phyloP scores from a whole-genome alignment of 75 land plant genomes.

The Sequoiadendron giganteum region DNA sequence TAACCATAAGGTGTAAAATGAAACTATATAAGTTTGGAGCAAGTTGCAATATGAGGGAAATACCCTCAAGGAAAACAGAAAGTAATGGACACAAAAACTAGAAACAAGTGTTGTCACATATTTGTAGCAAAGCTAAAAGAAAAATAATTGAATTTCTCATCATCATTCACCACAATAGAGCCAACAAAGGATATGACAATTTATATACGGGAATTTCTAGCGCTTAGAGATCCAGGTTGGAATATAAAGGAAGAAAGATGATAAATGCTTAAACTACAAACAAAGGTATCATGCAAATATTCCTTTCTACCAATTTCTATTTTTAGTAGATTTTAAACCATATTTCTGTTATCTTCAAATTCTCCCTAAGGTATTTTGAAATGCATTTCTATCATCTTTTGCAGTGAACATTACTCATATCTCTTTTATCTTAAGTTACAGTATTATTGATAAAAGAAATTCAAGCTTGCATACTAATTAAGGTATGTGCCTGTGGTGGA shows the following conservation, averaged over 20 bases:
- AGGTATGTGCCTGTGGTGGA: background rate
- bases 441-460: background rate
- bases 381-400: background rate
- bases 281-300: background rate
- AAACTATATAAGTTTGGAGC: background rate
- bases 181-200: background rate
- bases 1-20: background rate
- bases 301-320: too few relatives aligned
- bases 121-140: background rate
- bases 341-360: background rate
- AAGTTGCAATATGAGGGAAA: background rate
- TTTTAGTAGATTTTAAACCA: too few relatives aligned
- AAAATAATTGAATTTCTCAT: background rate
- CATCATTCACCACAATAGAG: background rate
- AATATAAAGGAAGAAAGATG: background rate
- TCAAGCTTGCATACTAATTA: background rate
- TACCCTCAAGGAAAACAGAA: background rate
- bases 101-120: background rate
- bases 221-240: background rate
- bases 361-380: background rate
- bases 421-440: background rate
- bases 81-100: background rate
- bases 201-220: background rate
- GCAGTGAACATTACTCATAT: background rate
- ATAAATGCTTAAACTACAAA: background rate